A percentile compares a stretch with the other conserved stretches of the same genome.
Conservation (phyloP, 2,329 filamentous ascomycete genomes). For the Talaromyces sp. region DNA sequence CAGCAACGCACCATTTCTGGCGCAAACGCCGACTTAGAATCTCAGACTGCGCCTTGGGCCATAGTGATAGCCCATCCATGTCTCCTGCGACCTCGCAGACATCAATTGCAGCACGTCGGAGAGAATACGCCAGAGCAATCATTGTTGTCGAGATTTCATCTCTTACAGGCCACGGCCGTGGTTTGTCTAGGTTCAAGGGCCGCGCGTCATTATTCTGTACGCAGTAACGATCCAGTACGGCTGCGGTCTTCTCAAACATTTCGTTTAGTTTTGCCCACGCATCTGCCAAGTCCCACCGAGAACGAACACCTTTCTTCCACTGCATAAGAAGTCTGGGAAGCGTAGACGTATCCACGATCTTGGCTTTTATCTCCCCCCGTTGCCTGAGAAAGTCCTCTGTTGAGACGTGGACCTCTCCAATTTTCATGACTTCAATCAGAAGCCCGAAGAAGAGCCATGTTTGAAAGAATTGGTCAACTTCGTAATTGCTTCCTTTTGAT, state of each 20-base stretch:
- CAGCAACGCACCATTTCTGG: constrained; percentile 12
- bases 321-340: background rate
- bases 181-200: constrained; percentile 3
- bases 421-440: constrained; percentile 10
- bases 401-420: constrained; percentile 2
- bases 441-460: constrained; percentile 21
- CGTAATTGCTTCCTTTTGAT: background rate
- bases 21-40: constrained; percentile 8
- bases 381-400: constrained; percentile 11
- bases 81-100: background rate
- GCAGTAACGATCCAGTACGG: constrained; percentile 11
- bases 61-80: background rate
- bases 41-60: constrained; percentile 8
- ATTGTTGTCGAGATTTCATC: constrained; percentile 12
- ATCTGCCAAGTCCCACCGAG: background rate
- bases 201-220: background rate
- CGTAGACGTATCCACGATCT: constrained; percentile 6
- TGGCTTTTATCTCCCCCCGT: background rate
- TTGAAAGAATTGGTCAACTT: constrained; percentile 18
- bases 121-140: constrained; percentile 10
- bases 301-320: background rate
- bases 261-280: background rate
- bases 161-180: constrained; percentile 12
- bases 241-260: constrained; percentile 6
- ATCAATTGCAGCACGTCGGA: constrained; percentile 6